Conservation (phyloP, 1,139 yeast species). For the Saccharomycopsis phalli region DNA sequence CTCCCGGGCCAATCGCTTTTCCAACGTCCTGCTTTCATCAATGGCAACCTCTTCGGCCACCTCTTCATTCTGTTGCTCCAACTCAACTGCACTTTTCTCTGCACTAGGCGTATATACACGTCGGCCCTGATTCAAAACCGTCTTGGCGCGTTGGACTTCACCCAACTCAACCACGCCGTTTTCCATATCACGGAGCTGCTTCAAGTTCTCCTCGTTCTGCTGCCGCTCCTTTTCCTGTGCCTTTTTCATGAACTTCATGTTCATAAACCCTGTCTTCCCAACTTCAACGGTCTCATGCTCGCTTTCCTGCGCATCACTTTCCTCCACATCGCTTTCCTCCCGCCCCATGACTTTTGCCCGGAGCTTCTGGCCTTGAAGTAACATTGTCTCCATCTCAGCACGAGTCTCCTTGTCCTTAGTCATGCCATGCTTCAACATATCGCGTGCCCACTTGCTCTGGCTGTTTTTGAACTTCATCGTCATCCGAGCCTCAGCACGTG, state of each 20-base stretch:
- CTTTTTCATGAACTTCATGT: conserved; percentile 90
- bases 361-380: conserved; percentile 74
- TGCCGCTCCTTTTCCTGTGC: conserved; percentile 62
- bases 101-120: conserved; percentile 74
- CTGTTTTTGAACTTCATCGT: conserved; percentile 80
- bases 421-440: conserved; percentile 84
- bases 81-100: conserved; percentile 34
- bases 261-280: conserved; percentile 76
- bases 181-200: conserved; percentile 39
- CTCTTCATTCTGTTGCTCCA: conserved; percentile 35
- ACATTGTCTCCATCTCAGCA: conserved; percentile 89
- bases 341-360: conserved; percentile 67
- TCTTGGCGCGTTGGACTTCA: conserved; percentile 35
- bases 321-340: conserved; percentile 40
- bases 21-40: conserved; percentile 44
- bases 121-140: conserved; percentile 66
- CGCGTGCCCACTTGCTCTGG: conserved; percentile 75
- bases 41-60: conserved; percentile 43
- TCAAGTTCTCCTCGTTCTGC: conserved; percentile 46
- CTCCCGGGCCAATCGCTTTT: conserved; percentile 30
- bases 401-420: conserved; percentile 78
- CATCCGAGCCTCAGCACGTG: conserved; percentile 90
- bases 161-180: conserved; percentile 34
- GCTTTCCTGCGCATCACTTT: conserved; percentile 44
- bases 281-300: conserved; percentile 35